phyloP scores from a whole-genome alignment of 306 rosid species.

The Nissolia schottii region DNA sequence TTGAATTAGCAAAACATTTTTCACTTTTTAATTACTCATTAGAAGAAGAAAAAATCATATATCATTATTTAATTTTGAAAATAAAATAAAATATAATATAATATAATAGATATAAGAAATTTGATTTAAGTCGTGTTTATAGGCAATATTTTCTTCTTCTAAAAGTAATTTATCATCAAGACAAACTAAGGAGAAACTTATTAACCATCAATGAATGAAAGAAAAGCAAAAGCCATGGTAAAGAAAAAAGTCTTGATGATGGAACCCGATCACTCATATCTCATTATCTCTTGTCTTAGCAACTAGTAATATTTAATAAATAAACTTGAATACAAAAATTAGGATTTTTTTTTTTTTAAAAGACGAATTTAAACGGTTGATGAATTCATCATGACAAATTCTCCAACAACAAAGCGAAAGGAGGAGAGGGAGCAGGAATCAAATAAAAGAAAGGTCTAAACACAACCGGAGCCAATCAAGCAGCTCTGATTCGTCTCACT shows the following conservation, averaged over 20 bases:
- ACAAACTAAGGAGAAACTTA: neutral
- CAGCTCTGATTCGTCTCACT: neutral
- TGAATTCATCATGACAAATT: neutral
- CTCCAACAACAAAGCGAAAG: neutral
- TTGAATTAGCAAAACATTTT: no score
- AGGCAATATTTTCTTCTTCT: no score
- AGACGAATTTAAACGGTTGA: neutral
- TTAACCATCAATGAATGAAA: neutral
- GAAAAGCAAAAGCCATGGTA: neutral
- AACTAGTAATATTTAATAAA: no score
- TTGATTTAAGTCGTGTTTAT: no score
- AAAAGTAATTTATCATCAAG: no score
- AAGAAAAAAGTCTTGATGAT: neutral
- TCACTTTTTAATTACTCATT: no score
- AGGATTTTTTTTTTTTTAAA: no score
- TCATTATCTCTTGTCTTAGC: no score
- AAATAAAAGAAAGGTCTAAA: neutral
- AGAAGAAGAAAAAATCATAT: no score
- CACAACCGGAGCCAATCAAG: neutral
- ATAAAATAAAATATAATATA: no score
- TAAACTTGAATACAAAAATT: neutral
- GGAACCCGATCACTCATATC: neutral
- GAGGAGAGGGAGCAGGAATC: neutral
- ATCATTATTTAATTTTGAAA: no score
- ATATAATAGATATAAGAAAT: no score